These are phyloP conservation scores for Ogataea corticis DNA, from an alignment of 805 yeast genomes.

Conservation along the genomic window DNA sequence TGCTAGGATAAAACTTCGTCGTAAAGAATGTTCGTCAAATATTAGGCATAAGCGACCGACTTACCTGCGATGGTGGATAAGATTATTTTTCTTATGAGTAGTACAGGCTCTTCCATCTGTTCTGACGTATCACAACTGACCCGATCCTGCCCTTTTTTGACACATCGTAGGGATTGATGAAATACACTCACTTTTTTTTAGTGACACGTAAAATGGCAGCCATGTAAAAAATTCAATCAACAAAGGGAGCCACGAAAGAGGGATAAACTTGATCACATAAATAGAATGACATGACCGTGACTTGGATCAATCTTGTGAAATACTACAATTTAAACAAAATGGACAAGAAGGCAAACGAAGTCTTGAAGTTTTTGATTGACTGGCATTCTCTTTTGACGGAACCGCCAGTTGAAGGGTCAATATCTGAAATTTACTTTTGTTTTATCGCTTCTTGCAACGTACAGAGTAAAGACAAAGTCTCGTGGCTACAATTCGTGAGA, in stretches of 20 bases:
- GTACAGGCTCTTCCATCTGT: too few species aligned
- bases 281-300: neutral
- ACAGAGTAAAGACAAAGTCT: constrained; percentile 35
- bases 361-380: constrained; percentile 31
- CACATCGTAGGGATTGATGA: neutral
- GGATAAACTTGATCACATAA: constrained; percentile 3
- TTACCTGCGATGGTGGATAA: too few species aligned
- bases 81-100: too few species aligned
- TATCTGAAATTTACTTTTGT: constrained; percentile 34
- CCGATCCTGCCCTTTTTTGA: neutral
- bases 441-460: constrained; percentile 32
- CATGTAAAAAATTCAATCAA: constrained; percentile 24
- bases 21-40: too few species aligned
- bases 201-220: constrained; percentile 8
- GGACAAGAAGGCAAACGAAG: constrained; percentile 34
- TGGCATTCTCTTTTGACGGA: constrained; percentile 33
- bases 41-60: too few species aligned
- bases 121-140: neutral
- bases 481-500: constrained; percentile 36
- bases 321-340: constrained; percentile 8
- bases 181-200: neutral
- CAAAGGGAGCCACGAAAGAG: constrained; percentile 8
- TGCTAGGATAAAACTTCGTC: too few species aligned
- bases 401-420: constrained; percentile 33
- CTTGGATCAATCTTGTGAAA: neutral